Conservation (phyloP, 2,329 filamentous ascomycete genomes). For the Aureobasidium sp. region DNA sequence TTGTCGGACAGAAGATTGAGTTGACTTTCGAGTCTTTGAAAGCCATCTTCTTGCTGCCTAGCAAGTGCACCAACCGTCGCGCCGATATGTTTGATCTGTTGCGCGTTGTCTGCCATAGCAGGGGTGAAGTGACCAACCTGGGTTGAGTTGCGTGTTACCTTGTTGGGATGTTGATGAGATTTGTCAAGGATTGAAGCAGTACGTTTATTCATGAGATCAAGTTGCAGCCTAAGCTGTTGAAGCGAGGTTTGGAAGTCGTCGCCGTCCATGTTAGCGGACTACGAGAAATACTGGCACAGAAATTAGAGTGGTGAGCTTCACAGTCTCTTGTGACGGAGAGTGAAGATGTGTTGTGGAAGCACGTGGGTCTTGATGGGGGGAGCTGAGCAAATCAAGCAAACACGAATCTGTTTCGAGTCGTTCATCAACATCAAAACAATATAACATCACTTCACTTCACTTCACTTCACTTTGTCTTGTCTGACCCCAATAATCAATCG, state of each 20-base stretch:
- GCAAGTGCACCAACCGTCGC: neutral
- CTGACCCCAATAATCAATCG: neutral
- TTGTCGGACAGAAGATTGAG: neutral
- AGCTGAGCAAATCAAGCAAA: slow-evolving; percentile 7
- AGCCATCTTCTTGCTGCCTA: neutral
- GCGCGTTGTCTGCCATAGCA: neutral
- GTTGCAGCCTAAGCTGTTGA: slow-evolving; percentile 3
- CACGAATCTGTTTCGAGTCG: neutral
- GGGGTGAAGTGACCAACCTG: neutral
- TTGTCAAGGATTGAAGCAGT: neutral
- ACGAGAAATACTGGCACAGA: neutral
- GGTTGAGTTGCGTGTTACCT: neutral
- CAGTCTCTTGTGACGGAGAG: neutral
- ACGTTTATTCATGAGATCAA: slow-evolving; percentile 9
- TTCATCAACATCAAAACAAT: neutral
- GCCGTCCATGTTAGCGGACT: neutral
- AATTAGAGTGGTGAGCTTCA: neutral
- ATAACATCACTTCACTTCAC: neutral
- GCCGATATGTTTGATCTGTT: neutral
- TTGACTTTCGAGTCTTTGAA: neutral
- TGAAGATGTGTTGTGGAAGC: neutral
- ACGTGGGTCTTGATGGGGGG: neutral
- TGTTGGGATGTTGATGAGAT: neutral
- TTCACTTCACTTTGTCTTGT: neutral
- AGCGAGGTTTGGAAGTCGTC: neutral